Conservation (phyloP, 805 yeast genomes). For the Wickerhamiella musiphila region DNA sequence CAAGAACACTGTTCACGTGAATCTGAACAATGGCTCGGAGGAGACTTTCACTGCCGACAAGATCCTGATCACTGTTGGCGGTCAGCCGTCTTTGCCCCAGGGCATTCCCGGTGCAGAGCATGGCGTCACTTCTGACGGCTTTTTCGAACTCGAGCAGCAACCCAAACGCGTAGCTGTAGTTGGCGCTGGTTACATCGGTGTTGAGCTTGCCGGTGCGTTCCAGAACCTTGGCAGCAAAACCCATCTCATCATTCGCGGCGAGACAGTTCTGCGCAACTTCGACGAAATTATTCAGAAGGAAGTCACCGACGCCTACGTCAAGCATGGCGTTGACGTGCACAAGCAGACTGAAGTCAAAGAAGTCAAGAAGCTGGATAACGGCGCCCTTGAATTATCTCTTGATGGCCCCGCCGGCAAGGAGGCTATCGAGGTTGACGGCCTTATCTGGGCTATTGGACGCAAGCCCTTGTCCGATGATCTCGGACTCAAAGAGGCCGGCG, state of each 20-base stretch:
- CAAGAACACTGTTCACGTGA: conserved; percentile 48
- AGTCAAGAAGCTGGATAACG: conserved; percentile 25
- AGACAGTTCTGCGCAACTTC: conserved; percentile 73
- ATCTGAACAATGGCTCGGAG: conserved; percentile 41
- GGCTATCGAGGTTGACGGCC: conserved; percentile 48
- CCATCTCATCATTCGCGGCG: conserved; percentile 78
- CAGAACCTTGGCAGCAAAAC: conserved; percentile 74
- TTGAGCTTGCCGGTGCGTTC: conserved; percentile 91
- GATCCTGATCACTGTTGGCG: conserved; percentile 85
- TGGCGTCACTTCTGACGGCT: conserved; percentile 82
- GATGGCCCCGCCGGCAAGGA: conserved; percentile 24
- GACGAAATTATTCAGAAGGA: conserved; percentile 67
- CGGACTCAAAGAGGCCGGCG: conserved; percentile 61
- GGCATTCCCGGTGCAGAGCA: conserved; percentile 63
- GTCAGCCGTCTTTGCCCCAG: conserved; percentile 56
- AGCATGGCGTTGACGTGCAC: conserved; percentile 68
- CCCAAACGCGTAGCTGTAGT: conserved; percentile 89
- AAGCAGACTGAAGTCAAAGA: conserved; percentile 39
- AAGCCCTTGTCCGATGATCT: conserved; percentile 47
- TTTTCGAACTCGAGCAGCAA: conserved; percentile 61
- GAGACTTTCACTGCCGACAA: conserved; percentile 61
- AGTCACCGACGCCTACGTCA: conserved; percentile 62
- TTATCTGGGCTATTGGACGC: conserved; percentile 94
- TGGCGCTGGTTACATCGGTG: conserved; percentile 97
- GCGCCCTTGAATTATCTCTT: conserved; percentile 13